Evolutionary conservation across 176 grass and related monocot genomes (phyloP), one percentile per base, ranked within the genome.

Genomic region (Typha latifolia): DNA sequence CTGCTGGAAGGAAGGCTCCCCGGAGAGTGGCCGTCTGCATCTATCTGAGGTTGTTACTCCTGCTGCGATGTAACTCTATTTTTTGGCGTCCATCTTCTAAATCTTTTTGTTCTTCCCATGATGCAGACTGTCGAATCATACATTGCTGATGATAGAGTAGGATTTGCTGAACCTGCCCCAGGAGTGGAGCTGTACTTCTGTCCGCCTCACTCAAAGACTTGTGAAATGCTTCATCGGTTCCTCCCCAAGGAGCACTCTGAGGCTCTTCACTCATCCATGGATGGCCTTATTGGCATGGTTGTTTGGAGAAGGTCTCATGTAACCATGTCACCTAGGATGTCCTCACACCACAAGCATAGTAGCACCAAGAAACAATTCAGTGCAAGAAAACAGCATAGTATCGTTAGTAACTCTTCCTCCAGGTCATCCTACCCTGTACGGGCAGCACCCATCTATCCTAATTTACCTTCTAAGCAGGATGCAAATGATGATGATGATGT

Each of bases 121-220:
- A 50, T 87, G 53, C 77, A 88, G 87, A 79, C 48, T 9, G 84
- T 83, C 15, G 71, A 88, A 48, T 84, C 82, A 4, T 96, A 91
- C 65, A 74, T 81, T 49, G 19, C 80, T 3, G 77, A 86, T 67
- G 76, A 72, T 50, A 96, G 82, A 79, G 91, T 91, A 31, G 80
- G 87, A 29, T 77, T 84, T 64, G 62, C 81, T 5, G 81, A 91
- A 61, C 87, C 62, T 19, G 70, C 52, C 13, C 49, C 81, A 47
- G 87, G 82, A 5, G 74, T 86, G 70, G 91, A 88, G 62, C 32
- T 96, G 12, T 96, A 85, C 82, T 32, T 91, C n/a, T 85, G 84
- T 47, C 84, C 87, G 13, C 53, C 89, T 61, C 80, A 79, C 49
- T 79, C 77, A 62, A 91, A 80, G 65, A 69, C 66, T 62, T 11